These are phyloP conservation scores for Leccinellum luteum DNA, from an alignment of 768 basidiomycete genomes.

Conservation along the genomic window DNA sequence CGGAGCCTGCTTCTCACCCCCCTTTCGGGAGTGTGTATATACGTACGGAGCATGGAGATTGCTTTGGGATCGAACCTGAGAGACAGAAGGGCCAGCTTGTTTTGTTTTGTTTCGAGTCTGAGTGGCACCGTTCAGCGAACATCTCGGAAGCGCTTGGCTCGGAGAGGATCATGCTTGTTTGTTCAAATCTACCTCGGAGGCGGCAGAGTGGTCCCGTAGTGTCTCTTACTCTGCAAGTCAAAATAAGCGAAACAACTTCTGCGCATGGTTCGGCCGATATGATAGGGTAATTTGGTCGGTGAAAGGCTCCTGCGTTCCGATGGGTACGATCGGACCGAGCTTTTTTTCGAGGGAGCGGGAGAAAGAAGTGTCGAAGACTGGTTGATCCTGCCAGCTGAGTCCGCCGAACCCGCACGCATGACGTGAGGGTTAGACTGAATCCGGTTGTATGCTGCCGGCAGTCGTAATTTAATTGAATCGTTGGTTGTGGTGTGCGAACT, in stretches of 20 bases:
- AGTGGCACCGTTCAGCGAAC: neutral
- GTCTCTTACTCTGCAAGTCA: neutral
- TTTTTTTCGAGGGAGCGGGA: neutral
- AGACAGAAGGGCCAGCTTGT: neutral
- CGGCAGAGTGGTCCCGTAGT: neutral
- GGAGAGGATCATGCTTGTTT: neutral
- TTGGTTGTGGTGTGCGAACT: neutral
- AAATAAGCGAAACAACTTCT: neutral
- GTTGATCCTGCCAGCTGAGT: neutral
- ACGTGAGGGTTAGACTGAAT: neutral
- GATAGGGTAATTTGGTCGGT: neutral
- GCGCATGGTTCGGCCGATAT: neutral
- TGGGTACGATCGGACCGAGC: neutral
- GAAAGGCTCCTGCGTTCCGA: neutral
- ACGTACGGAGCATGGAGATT: constrained; percentile 4
- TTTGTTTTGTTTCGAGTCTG: neutral
- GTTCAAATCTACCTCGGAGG: neutral
- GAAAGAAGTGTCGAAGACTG: neutral
- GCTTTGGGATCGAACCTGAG: neutral
- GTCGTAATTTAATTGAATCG: neutral
- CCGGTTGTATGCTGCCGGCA: neutral
- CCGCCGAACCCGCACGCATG: neutral
- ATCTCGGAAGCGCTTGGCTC: neutral
- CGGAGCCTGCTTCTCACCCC: neutral
- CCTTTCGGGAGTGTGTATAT: neutral